phyloP scores from a whole-genome alignment of 805 yeast genomes.

The Komagataella pastoris region DNA sequence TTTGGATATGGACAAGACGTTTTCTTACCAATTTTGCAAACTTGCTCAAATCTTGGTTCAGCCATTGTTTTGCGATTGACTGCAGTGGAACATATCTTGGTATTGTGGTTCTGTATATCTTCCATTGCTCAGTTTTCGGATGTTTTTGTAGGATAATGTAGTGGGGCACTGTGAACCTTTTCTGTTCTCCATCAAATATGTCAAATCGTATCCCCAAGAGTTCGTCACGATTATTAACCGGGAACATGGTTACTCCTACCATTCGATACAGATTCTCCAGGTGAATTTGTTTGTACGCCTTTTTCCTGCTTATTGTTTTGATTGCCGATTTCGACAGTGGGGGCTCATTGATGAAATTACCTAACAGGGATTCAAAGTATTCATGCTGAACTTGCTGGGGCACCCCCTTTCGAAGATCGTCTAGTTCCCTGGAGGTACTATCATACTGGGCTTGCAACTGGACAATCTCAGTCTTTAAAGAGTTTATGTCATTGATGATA shows the following conservation, averaged over 20 bases:
- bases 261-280: slow-evolving; percentile 33
- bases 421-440: background rate
- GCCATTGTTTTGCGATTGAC: slow-evolving; percentile 10
- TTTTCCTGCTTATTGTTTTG: background rate
- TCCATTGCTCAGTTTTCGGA: slow-evolving; percentile 16
- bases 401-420: background rate
- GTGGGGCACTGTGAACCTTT: slow-evolving; percentile 26
- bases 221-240: slow-evolving; percentile 24
- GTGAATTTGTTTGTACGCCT: background rate
- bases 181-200: slow-evolving; percentile 15
- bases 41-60: slow-evolving; percentile 11
- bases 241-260: slow-evolving; percentile 38
- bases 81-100: slow-evolving; percentile 17
- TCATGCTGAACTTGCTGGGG: slow-evolving; percentile 14
- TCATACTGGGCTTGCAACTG: slow-evolving; percentile 2
- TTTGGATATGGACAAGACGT: slow-evolving; percentile 12
- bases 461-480: slow-evolving; percentile 2
- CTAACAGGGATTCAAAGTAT: slow-evolving; percentile 15
- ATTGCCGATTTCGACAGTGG: slow-evolving; percentile 1
- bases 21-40: slow-evolving; percentile 14
- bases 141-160: slow-evolving; percentile 26
- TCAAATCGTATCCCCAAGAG: slow-evolving; percentile 40
- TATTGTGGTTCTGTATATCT: slow-evolving; percentile 18
- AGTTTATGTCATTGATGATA: slow-evolving; percentile 3
- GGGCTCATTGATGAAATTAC: slow-evolving; percentile 9